phyloP scores from a whole-genome alignment of 257 asterid genomes.

The Coffea canephora region DNA sequence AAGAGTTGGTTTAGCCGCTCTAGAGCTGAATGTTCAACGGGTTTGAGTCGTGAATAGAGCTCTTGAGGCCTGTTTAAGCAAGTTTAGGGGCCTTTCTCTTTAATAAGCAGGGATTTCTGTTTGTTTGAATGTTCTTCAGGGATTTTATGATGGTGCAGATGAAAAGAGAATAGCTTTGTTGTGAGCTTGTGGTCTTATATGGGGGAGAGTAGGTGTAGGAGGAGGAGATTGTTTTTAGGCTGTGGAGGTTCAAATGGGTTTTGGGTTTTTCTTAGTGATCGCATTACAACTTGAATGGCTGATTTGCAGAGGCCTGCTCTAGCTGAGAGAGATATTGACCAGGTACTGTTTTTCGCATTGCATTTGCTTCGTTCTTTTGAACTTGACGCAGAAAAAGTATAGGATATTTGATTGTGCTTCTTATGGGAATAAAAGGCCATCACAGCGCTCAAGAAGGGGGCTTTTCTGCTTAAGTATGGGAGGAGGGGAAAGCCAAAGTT shows the following conservation, averaged over 20 bases:
- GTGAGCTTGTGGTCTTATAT: slow-evolving; percentile 26
- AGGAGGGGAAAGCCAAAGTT: slow-evolving; percentile 97
- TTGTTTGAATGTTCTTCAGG: slow-evolving; percentile 17
- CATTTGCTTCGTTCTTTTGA: background rate
- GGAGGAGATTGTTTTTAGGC: slow-evolving; percentile 8
- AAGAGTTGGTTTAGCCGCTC: slow-evolving; percentile 23
- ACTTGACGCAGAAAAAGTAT: background rate
- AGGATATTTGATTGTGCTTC: slow-evolving; percentile 1
- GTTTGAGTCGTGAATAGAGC: slow-evolving; percentile 16
- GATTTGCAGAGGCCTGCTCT: slow-evolving; percentile 69
- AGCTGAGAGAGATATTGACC: slow-evolving; percentile 78
- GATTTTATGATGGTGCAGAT: slow-evolving; percentile 40
- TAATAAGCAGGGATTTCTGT: slow-evolving; percentile 24
- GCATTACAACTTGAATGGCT: slow-evolving; percentile 86
- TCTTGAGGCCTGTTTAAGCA: slow-evolving; percentile 16
- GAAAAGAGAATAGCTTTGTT: slow-evolving; percentile 20
- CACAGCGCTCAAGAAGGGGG: slow-evolving; percentile 85
- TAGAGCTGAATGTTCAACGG: slow-evolving; percentile 21
- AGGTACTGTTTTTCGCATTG: slow-evolving; percentile 41
- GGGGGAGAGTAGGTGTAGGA: slow-evolving; percentile 45
- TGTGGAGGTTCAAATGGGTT: slow-evolving; percentile 70
- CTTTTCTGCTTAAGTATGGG: slow-evolving; percentile 85
- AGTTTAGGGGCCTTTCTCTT: slow-evolving; percentile 16
- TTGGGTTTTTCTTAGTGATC: slow-evolving; percentile 43
- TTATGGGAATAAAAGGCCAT: slow-evolving; percentile 57